Evolutionary conservation across 139 green algal genomes (phyloP).

Genomic region (Cymbomonas tetramitiformis): DNA sequence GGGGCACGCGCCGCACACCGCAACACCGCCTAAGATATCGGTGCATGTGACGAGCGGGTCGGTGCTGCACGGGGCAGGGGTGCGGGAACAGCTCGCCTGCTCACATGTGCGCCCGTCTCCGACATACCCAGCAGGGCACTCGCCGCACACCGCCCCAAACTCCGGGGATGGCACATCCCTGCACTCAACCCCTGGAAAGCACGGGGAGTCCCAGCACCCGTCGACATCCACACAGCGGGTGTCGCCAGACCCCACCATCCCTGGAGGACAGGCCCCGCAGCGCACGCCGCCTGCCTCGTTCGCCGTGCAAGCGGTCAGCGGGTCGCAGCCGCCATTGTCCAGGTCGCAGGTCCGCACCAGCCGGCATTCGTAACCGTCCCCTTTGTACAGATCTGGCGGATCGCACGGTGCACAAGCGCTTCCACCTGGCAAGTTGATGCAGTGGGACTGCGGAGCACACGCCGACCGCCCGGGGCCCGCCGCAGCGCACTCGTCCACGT

Average conservation of each 20-base stretch:
- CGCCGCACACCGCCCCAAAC: background rate
- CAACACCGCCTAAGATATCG: background rate
- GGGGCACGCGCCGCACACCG: background rate
- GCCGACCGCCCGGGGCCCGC: no score
- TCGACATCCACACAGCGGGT: background rate
- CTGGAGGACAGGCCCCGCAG: slow-evolving; percentile 2
- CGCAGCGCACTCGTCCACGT: background rate
- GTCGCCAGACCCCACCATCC: background rate
- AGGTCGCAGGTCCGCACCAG: background rate
- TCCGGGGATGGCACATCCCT: background rate
- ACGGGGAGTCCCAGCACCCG: background rate
- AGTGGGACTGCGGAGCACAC: no score
- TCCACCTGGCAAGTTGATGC: no score
- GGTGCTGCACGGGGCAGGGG: no score
- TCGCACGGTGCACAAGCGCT: no score
- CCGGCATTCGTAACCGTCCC: no score
- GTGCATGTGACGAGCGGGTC: no score
- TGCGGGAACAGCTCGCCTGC: no score
- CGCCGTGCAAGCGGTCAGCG: background rate
- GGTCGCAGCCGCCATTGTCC: slow-evolving; percentile 4
- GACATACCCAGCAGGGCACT: background rate
- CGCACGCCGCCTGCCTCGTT: background rate
- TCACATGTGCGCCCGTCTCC: no score
- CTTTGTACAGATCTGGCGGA: no score
- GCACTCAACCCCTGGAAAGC: background rate